Base-by-base conservation (phyloP, 2,329 filamentous ascomycete species). In the Fusarium sp. region DNA sequence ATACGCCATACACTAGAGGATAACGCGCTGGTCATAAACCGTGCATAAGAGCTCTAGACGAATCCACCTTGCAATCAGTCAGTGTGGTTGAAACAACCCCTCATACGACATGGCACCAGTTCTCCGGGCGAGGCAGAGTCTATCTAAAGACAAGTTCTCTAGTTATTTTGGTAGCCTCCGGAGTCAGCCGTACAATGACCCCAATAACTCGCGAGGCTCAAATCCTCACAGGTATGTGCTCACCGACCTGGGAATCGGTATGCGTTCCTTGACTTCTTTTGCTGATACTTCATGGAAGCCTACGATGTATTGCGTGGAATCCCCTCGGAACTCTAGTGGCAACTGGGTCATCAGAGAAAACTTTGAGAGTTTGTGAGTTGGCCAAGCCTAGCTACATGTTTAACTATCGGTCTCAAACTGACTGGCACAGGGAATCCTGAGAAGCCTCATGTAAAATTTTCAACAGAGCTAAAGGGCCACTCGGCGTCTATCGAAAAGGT, bases 281-380 rank as follows among this genome's bases (percentile, higher is more conserved):
- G 39, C 66, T 70, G 51, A 69, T 38, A 31, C 37, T 31, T 27
- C 23, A 29, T 41, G 25, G 49, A 63, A 92, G 89, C 62, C 82
- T 96, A 53, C 87, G 91, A 36, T 89, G 90, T 2, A 88, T 98
- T 65, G 88, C 91, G 35, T 98, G 94, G 94, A 97, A 94, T 65
- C 91, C 93, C 0, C 81, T 91, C 0, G 93, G 94, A 31, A 90
- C 86, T 9, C 81, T 95, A 57, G 87, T 98, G 58, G 94, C 94
- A 1, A 96, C 93, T 1, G 93, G 92, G 4, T 84, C 89, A 6
- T 79, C 82, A 21, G 88, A 92, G 70, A 86, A 84, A 66, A 90
- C 84, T 9, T 76, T 94, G 49, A 86, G 91, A 68, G 88, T 93
- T 43, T 94, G 91, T 87, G 72, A 71, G 84, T 61, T 41, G n/a